These are phyloP conservation scores for Harringtonia lauricola DNA, from an alignment of 2,329 filamentous ascomycete genomes.

Conservation along the genomic window DNA sequence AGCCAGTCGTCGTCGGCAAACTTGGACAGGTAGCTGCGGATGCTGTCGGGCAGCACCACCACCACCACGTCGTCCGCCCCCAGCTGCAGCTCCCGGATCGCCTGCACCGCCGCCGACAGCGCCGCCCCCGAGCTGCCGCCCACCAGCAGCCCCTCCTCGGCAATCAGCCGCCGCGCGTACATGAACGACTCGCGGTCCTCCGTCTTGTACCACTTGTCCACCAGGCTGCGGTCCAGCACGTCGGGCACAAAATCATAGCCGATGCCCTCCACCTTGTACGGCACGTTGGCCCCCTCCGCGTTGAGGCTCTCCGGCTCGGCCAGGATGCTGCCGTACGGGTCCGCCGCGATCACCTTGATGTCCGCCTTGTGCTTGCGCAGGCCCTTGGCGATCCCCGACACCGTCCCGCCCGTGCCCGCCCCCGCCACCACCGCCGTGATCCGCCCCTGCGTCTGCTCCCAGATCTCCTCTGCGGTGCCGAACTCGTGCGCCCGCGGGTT, in stretches of 20 bases:
- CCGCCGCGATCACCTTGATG: slow-evolving; percentile 83
- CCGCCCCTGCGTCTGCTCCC: slow-evolving; percentile 76
- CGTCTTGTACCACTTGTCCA: slow-evolving; percentile 98
- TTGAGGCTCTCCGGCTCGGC: slow-evolving; percentile 75
- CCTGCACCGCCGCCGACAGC: slow-evolving; percentile 69
- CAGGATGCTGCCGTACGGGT: slow-evolving; percentile 85
- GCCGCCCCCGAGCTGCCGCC: slow-evolving; percentile 92
- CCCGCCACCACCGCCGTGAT: slow-evolving; percentile 80
- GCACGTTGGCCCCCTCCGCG: slow-evolving; percentile 64
- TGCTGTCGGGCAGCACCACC: slow-evolving; percentile 87
- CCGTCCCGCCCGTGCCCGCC: slow-evolving; percentile 90
- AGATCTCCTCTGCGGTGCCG: slow-evolving; percentile 93
- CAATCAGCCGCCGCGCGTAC: slow-evolving; percentile 80
- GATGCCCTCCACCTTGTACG: slow-evolving; percentile 97
- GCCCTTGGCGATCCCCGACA: slow-evolving; percentile 78
- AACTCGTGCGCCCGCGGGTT: slow-evolving; percentile 91
- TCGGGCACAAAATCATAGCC: slow-evolving; percentile 98
- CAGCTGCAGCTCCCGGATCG: slow-evolving; percentile 65
- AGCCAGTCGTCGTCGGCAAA: slow-evolving; percentile 99
- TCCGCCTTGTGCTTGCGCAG: slow-evolving; percentile 76
- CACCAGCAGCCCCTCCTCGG: slow-evolving; percentile 87
- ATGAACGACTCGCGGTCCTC: slow-evolving; percentile 85
- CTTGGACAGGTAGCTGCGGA: slow-evolving; percentile 94
- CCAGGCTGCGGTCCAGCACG: slow-evolving; percentile 66
- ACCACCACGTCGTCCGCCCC: slow-evolving; percentile 80